phyloP scores from a whole-genome alignment of 345 rosid genomes.

The Noccaea caerulescens region DNA sequence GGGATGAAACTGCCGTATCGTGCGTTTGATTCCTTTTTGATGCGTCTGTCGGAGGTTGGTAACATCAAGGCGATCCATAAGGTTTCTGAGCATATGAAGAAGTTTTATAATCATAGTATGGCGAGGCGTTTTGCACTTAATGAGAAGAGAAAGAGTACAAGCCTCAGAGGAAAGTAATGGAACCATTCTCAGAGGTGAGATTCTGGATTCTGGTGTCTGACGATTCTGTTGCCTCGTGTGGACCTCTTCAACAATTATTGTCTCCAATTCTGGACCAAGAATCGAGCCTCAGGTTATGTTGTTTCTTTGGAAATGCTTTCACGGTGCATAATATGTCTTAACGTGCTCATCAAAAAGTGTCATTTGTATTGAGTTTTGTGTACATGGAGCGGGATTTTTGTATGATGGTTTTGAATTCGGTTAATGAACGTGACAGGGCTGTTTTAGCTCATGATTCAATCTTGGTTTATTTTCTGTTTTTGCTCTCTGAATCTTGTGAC shows the following conservation, averaged over 20 bases:
- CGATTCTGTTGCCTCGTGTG: not conserved
- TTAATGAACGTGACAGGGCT: not conserved
- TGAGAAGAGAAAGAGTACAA: constrained; percentile 71
- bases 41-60: constrained; percentile 77
- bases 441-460: not conserved
- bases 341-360: not conserved
- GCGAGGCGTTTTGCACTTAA: constrained; percentile 74
- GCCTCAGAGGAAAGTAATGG: constrained; percentile 61
- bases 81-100: constrained; percentile 85
- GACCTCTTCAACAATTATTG: not conserved
- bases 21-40: constrained; percentile 71
- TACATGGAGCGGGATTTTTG: not conserved
- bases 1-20: constrained; percentile 75
- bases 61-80: constrained; percentile 69
- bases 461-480: not conserved
- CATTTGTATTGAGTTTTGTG: not conserved
- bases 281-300: constrained; percentile 10
- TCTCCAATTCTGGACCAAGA: constrained; percentile 20
- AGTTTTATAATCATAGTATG: constrained; percentile 79
- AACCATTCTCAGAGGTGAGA: not conserved
- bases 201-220: not conserved
- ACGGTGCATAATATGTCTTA: not conserved
- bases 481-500: not conserved
- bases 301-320: constrained; percentile 4
- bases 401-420: constrained; percentile 4